A percentile compares a stretch with the other conserved stretches of the same genome.
These are phyloP conservation scores for Blastocystis sp. DNA, from an alignment of 352 stramenopile species.

Conservation along the genomic window DNA sequence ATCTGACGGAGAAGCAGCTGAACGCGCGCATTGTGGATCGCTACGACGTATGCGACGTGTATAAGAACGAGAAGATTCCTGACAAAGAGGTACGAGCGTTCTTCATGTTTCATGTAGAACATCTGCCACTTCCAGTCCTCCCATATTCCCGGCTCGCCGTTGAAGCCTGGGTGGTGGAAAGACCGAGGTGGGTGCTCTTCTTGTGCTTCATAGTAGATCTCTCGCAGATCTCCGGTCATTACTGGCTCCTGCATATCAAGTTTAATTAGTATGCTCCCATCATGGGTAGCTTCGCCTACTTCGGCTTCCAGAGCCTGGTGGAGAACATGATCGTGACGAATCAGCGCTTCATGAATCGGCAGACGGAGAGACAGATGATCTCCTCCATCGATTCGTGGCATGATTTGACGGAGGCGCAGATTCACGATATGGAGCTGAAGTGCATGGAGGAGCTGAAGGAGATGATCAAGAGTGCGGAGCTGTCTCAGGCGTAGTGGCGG, in stretches of 20 bases:
- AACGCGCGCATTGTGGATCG: neutral
- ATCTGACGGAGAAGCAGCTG: conserved; percentile 25
- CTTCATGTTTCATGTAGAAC: neutral
- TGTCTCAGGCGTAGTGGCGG: neutral
- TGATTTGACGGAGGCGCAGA: neutral
- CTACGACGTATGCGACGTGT: conserved; percentile 38
- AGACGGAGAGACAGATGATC: conserved; percentile 49
- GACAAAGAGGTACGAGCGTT: neutral
- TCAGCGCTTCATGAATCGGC: conserved; percentile 56
- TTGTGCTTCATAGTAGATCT: neutral
- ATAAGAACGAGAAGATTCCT: conserved; percentile 28
- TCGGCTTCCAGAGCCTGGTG: conserved; percentile 13
- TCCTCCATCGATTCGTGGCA: conserved; percentile 18
- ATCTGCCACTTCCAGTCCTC: conserved; percentile 6
- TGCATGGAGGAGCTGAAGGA: conserved; percentile 39
- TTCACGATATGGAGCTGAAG: conserved; percentile 5
- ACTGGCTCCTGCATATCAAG: conserved; percentile 59
- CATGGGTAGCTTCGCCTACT: conserved; percentile 3
- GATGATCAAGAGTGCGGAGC: neutral
- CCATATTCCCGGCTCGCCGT: conserved; percentile 18
- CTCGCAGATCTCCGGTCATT: neutral
- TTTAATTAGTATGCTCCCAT: neutral
- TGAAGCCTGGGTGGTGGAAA: conserved; percentile 28
- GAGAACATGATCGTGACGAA: conserved; percentile 15
- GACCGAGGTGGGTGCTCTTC: neutral